These are phyloP conservation scores for Fraxinus pennsylvanica DNA, from an alignment of 257 asterid species.

Conservation along the genomic window DNA sequence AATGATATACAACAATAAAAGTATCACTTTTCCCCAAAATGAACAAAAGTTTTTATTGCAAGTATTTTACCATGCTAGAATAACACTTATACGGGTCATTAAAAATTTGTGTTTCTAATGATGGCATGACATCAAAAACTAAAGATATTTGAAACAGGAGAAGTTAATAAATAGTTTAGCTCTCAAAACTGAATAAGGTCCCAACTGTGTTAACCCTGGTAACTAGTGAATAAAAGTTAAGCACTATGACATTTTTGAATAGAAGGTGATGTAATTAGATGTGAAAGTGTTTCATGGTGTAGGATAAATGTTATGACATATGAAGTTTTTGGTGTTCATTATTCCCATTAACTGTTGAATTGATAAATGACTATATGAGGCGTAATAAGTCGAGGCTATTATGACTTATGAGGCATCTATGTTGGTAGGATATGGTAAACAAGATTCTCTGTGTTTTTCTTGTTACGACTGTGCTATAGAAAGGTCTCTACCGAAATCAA, in stretches of 20 bases:
- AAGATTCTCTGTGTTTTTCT: slow-evolving; percentile 1
- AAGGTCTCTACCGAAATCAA: not conserved
- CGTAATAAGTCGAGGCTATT: not conserved
- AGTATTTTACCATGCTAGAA: not conserved
- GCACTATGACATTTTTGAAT: slow-evolving; percentile 3
- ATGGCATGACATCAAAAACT: slow-evolving; percentile 5
- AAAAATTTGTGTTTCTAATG: slow-evolving; percentile 10
- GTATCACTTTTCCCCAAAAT: not conserved
- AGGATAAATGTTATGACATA: not conserved
- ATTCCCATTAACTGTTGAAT: slow-evolving; percentile 6
- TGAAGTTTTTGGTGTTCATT: slow-evolving; percentile 7
- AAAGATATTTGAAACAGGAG: slow-evolving; percentile 4
- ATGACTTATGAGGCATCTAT: not conserved
- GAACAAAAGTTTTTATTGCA: not conserved
- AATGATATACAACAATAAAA: slow-evolving; percentile 2
- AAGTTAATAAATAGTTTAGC: slow-evolving; percentile 9
- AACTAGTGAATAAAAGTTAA: slow-evolving; percentile 7
- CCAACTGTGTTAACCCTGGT: not conserved
- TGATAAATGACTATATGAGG: not conserved
- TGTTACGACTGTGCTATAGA: not conserved
- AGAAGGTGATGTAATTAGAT: slow-evolving; percentile 9
- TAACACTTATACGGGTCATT: not conserved
- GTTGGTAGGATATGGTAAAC: not conserved
- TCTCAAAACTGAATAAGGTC: slow-evolving; percentile 7
- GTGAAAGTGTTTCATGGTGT: slow-evolving; percentile 1